phyloP scores from a whole-genome alignment of 1,284 basidiomycete genomes.

The Hemileia vastatrix region DNA sequence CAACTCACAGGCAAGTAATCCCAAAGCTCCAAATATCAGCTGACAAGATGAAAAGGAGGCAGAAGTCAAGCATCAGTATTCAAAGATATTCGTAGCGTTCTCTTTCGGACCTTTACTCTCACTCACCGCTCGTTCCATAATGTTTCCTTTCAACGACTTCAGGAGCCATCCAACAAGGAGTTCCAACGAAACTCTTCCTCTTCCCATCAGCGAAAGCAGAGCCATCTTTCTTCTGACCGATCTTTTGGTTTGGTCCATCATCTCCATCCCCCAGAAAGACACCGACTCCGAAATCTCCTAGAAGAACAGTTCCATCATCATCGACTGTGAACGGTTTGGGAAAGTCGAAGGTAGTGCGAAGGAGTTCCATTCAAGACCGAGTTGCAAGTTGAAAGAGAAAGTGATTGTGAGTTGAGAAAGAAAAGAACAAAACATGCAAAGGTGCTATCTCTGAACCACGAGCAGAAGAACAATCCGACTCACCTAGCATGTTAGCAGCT shows the following conservation, averaged over 20 bases:
- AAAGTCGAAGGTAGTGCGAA: neutral
- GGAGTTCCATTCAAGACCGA: too few species aligned
- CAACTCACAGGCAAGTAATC: slow-evolving; percentile 51
- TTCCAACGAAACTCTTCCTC: slow-evolving; percentile 75
- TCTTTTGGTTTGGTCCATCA: neutral
- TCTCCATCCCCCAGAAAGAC: slow-evolving; percentile 63
- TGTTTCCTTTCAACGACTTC: slow-evolving; percentile 72
- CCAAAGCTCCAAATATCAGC: slow-evolving; percentile 89
- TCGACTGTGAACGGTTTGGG: slow-evolving; percentile 27
- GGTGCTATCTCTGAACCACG: neutral
- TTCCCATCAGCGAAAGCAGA: slow-evolving; percentile 44
- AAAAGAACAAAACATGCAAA: neutral
- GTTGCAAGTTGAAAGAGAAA: neutral
- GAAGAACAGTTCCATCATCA: slow-evolving; percentile 62
- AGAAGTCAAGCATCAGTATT: neutral
- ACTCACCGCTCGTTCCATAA: slow-evolving; percentile 55
- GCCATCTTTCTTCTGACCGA: slow-evolving; percentile 6
- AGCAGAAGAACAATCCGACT: slow-evolving; percentile 56
- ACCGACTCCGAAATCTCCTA: slow-evolving; percentile 79
- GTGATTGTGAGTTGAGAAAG: neutral
- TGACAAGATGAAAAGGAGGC: neutral
- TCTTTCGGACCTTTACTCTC: neutral
- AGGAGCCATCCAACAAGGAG: slow-evolving; percentile 90
- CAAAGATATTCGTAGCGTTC: neutral
- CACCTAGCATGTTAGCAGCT: slow-evolving; percentile 75